These are phyloP conservation scores for Seiridium cupressi DNA, from an alignment of 2,329 filamentous ascomycete species.

Conservation along the genomic window DNA sequence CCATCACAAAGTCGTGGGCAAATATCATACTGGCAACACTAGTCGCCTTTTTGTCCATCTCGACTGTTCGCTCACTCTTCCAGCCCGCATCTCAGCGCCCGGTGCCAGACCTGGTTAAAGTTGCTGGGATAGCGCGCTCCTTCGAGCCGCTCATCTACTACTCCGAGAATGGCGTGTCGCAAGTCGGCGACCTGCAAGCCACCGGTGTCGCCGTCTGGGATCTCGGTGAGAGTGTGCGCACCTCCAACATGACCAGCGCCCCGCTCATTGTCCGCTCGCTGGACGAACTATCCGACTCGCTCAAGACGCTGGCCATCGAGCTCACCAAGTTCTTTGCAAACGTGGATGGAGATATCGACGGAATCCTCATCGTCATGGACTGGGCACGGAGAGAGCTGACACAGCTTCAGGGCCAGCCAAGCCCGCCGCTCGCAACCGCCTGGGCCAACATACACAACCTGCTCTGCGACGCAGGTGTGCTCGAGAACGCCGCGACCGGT, in stretches of 20 bases:
- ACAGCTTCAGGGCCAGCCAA: conserved; percentile 61
- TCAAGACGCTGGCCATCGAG: conserved; percentile 81
- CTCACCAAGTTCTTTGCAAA: conserved; percentile 91
- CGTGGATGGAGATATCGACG: conserved; percentile 90
- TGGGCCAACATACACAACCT: conserved; percentile 83
- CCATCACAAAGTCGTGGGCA: conserved; percentile 67
- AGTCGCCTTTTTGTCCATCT: conserved; percentile 62
- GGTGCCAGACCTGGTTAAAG: conserved; percentile 84
- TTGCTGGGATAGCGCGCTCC: conserved; percentile 83
- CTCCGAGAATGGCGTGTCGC: conserved; percentile 82
- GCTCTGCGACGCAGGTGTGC: conserved; percentile 62
- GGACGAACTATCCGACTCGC: conserved; percentile 79
- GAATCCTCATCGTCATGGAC: conserved; percentile 91
- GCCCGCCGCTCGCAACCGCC: conserved; percentile 64
- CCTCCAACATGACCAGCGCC: conserved; percentile 87
- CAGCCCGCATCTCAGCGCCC: conserved; percentile 65
- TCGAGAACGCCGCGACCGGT: conserved; percentile 51
- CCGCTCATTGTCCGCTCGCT: conserved; percentile 82
- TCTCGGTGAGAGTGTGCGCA: conserved; percentile 83
- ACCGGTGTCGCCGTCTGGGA: conserved; percentile 95
- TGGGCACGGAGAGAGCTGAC: conserved; percentile 87
- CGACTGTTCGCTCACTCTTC: conserved; percentile 64
- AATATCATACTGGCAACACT: conserved; percentile 63
- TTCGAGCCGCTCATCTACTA: conserved; percentile 96
- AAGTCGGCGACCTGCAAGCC: conserved; percentile 85